Base-by-base conservation (phyloP, 768 basidiomycete species). In the Trametes gibbosa region DNA sequence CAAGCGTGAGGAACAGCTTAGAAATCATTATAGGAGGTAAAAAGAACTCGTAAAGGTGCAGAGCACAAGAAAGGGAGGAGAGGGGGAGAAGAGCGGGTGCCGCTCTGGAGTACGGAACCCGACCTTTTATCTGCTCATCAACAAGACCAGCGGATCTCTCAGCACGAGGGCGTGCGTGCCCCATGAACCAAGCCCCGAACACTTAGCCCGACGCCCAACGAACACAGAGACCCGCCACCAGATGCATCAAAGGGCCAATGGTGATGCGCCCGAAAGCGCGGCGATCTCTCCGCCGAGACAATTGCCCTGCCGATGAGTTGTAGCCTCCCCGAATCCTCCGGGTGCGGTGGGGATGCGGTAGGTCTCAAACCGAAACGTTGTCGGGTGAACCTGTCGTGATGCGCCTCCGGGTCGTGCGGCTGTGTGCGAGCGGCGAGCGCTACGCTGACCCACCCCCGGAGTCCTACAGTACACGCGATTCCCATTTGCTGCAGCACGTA, bases 21-120 rank as follows among this genome's bases (percentile, higher is more conserved):
- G 65, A 62, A 47, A 58, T 42, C 69, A 68, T 70, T 23, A 43
- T 50, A 21, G 34, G 56, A 21, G 56, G 32, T 13, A 41, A 21
- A 13, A 14, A 14, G 45, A 51, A 27, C 24, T 50, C 37, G 39
- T 43, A 40, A 43, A 43, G 34, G 29, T 19, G n/a, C 49, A 39
- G 10, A 53, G 47, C 16, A 39, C 23, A 42, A 21, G 29, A 53
- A 21, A 32, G 25, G n/a, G 35, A 34, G 41, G 52, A 32, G 39
- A 54, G 46, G 29, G 41, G 53, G 46, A 48, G 37, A 37, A 35
- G 56, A 56, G 56, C 56, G 55, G 51, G 47, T 58, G 56, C 45
- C 16, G 21, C n/a, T 32, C 17, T 25, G 10, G 23, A 25, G 27
- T 43, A 7, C 39, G 16, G 25, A 23, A 6, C 9, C 13, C 14